Evolutionary conservation across 2,329 filamentous ascomycete genomes (phyloP), one percentile per base, ranked within the genome.

Genomic region (Aschersonia sp.): DNA sequence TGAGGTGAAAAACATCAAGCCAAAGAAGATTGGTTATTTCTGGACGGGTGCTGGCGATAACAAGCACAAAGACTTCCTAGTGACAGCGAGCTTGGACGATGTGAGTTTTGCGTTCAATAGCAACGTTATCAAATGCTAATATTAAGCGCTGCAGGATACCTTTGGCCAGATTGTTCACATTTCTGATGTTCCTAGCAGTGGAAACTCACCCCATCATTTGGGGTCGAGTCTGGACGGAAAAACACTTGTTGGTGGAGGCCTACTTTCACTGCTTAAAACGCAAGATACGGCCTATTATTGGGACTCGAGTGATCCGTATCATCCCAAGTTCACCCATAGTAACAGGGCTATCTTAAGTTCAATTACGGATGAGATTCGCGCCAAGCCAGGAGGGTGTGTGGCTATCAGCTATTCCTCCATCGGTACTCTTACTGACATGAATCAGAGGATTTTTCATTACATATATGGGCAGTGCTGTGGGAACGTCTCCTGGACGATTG

Each of bases 1-100:
- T 51, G 65, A 63, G 9, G 63, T 68, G 3, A 74, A 72, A 56
- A 64, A 74, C 51, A 71, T 80, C 57, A 74, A 73, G 63, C 77
- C 78, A 31, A 81, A 80, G 71, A 81, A 81, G 65, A 76, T 81
- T 57, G 78, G 76, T 0, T 80, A 80, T 61, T 80, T 80, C 63
- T 80, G 75, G 75, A 78, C 75, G 47, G 77, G 71, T 20, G 67
- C 77, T 35, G 77, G 74, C 38, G 76, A 80, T 55, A 80, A 80
- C 55, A 56, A 69, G 44, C 76, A 80, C 60, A 72, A 72, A 57
- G 71, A 80, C 53, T 80, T 80, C 59, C 59, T 80, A 43, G 73
- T 73, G 1, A 77, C 76, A 1, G 72, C 74, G 58, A 75, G 70
- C 57, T 68, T 80, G 4, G 77, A 80, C 52, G 77, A 80, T 65